Conservation (phyloP, 345 rosid species). For the Hirschfeldia incana region DNA sequence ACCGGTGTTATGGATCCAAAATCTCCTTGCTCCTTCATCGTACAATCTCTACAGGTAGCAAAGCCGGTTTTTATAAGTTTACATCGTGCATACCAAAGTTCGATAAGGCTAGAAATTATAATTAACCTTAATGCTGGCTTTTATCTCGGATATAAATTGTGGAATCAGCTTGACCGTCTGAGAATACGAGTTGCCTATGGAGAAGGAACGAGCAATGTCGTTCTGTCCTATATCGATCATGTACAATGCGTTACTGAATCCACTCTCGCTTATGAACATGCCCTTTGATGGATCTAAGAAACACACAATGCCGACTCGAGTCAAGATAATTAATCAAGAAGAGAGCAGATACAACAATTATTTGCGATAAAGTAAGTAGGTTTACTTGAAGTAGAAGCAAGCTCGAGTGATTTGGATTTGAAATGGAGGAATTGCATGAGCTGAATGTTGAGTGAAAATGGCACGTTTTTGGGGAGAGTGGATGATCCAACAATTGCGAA, state of each 20-base stretch:
- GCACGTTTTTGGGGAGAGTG: conserved; percentile 67
- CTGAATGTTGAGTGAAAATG: conserved; percentile 72
- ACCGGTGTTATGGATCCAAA: conserved; percentile 90
- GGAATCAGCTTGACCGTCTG: conserved; percentile 57
- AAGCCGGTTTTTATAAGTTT: background rate
- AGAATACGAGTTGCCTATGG: conserved; percentile 50
- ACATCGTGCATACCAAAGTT: background rate
- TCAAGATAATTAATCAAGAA: conserved; percentile 6
- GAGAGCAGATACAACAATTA: background rate
- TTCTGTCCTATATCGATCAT: conserved; percentile 82
- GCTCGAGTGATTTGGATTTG: conserved; percentile 62
- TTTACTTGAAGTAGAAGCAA: conserved; percentile 43
- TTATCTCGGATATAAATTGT: conserved; percentile 50
- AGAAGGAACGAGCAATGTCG: conserved; percentile 65
- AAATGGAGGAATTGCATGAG: conserved; percentile 75
- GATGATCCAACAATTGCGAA: conserved; percentile 79
- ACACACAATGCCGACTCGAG: background rate
- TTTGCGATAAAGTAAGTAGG: background rate
- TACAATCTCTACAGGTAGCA: conserved; percentile 46
- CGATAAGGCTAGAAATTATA: too few relatives aligned
- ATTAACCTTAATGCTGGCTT: conserved; percentile 55
- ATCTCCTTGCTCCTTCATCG: conserved; percentile 68
- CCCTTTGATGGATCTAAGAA: conserved; percentile 35
- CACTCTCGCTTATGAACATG: conserved; percentile 40
- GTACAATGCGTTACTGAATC: conserved; percentile 68